These are phyloP conservation scores for Diplodia scrobiculata DNA, from an alignment of 2,329 filamentous ascomycete species.

Conservation along the genomic window DNA sequence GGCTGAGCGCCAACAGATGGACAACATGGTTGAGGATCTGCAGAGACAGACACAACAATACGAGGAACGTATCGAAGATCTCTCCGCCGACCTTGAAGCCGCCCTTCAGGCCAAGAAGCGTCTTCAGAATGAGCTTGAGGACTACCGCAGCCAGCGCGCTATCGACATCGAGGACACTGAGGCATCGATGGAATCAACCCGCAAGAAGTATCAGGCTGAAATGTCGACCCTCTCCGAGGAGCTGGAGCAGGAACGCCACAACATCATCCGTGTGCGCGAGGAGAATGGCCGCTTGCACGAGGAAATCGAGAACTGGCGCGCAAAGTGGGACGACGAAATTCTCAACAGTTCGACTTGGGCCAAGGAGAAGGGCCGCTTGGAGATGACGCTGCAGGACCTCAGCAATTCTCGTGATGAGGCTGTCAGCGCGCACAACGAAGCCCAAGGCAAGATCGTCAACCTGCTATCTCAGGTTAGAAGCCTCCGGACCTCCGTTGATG, in stretches of 20 bases:
- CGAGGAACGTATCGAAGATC: constrained; percentile 87
- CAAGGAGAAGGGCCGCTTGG: constrained; percentile 92
- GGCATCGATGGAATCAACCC: constrained; percentile 90
- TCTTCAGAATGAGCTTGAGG: constrained; percentile 94
- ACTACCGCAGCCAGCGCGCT: constrained; percentile 91
- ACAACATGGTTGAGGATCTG: constrained; percentile 81
- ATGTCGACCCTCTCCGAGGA: constrained; percentile 88
- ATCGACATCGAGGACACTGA: constrained; percentile 98
- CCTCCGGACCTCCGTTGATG: constrained; percentile 81
- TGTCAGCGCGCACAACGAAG: constrained; percentile 88
- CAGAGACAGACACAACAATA: constrained; percentile 86
- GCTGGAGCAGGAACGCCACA: constrained; percentile 89
- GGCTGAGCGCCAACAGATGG: constrained; percentile 89
- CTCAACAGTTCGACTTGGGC: constrained; percentile 97
- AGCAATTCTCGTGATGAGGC: constrained; percentile 92
- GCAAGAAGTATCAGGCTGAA: constrained; percentile 95
- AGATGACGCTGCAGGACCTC: constrained; percentile 85
- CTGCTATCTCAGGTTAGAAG: constrained; percentile 86
- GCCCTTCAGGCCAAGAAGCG: constrained; percentile 88
- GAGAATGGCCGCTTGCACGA: constrained; percentile 89
- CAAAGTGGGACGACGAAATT: constrained; percentile 98
- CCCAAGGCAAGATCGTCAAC: constrained; percentile 87
- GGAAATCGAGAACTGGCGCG: constrained; percentile 89
- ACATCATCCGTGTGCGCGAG: constrained; percentile 77
- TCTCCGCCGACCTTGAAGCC: constrained; percentile 83